phyloP scores from a whole-genome alignment of 2,329 filamentous ascomycete species.

The Xylariaceae sp. region DNA sequence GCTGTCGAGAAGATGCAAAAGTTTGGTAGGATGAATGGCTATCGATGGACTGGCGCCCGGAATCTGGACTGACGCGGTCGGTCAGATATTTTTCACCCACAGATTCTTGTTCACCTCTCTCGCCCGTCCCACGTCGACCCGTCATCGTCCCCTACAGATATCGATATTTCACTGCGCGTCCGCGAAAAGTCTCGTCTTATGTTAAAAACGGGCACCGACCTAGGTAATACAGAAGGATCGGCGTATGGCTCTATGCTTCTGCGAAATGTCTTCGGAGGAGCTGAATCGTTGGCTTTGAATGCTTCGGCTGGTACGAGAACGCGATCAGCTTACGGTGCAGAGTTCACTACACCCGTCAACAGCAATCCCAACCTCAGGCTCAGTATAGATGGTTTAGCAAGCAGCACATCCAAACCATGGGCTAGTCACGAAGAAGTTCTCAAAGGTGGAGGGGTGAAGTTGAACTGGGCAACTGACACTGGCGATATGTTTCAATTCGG shows the following conservation, averaged over 20 bases:
- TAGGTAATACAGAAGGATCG: slow-evolving; percentile 90
- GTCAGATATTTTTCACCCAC: slow-evolving; percentile 79
- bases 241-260: slow-evolving; percentile 84
- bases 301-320: slow-evolving; percentile 87
- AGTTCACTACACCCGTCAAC: slow-evolving; percentile 75
- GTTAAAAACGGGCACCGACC: slow-evolving; percentile 90
- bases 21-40: slow-evolving; percentile 57
- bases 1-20: slow-evolving; percentile 57
- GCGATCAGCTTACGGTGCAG: slow-evolving; percentile 83
- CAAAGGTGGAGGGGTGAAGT: slow-evolving; percentile 70
- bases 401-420: slow-evolving; percentile 84
- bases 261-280: slow-evolving; percentile 91
- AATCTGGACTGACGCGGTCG: slow-evolving; percentile 4
- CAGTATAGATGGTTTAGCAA: slow-evolving; percentile 76
- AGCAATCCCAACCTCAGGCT: slow-evolving; percentile 79
- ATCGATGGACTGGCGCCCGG: background rate
- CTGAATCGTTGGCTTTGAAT: slow-evolving; percentile 82
- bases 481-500: slow-evolving; percentile 72
- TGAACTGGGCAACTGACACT: slow-evolving; percentile 65
- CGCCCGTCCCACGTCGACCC: slow-evolving; percentile 66
- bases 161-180: slow-evolving; percentile 76
- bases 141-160: slow-evolving; percentile 67
- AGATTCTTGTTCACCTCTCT: slow-evolving; percentile 78
- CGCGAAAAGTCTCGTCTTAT: slow-evolving; percentile 78
- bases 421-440: slow-evolving; percentile 89